phyloP scores from a whole-genome alignment of 352 stramenopile species.

The Phytopythium cucurbitacearum region DNA sequence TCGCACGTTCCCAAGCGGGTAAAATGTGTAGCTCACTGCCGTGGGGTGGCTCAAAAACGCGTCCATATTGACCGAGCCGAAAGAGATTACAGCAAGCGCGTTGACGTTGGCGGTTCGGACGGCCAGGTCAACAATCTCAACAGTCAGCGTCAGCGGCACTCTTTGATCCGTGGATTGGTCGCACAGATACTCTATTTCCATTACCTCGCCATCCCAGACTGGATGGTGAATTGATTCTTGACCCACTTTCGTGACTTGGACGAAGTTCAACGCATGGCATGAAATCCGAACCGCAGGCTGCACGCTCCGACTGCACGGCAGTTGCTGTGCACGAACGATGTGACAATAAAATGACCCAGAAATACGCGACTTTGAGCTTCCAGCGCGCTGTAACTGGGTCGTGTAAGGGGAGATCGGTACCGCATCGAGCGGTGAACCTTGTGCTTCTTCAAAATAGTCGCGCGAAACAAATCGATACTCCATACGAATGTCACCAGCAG shows the following conservation, averaged over 20 bases:
- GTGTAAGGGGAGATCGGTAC: conserved; percentile 3
- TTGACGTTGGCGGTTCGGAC: conserved; percentile 29
- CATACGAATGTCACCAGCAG: conserved; percentile 31
- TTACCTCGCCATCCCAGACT: conserved; percentile 16
- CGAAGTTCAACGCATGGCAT: conserved; percentile 7
- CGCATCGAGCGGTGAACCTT: conserved; percentile 6
- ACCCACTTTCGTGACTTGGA: conserved; percentile 22
- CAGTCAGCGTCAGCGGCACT: conserved; percentile 3
- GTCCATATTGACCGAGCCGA: conserved; percentile 26
- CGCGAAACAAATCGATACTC: conserved; percentile 47
- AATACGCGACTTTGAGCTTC: background rate
- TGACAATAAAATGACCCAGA: conserved; percentile 26
- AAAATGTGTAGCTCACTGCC: conserved; percentile 23
- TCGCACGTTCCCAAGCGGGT: conserved; percentile 12
- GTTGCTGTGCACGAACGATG: conserved; percentile 21
- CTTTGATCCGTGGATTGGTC: background rate
- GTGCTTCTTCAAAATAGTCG: conserved; percentile 16
- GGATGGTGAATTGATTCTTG: conserved; percentile 28
- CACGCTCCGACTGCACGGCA: conserved; percentile 29
- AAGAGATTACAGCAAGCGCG: conserved; percentile 27
- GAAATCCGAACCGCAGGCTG: conserved; percentile 28
- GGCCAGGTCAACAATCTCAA: conserved; percentile 42
- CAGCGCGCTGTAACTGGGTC: background rate
- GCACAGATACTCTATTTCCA: conserved; percentile 22
- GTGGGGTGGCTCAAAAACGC: conserved; percentile 28